A percentile compares a stretch with the other conserved stretches of the same genome.
Evolutionary conservation across 495 filamentous ascomycete species (phyloP).

Genomic region (Aspergillus coremiiformis): DNA sequence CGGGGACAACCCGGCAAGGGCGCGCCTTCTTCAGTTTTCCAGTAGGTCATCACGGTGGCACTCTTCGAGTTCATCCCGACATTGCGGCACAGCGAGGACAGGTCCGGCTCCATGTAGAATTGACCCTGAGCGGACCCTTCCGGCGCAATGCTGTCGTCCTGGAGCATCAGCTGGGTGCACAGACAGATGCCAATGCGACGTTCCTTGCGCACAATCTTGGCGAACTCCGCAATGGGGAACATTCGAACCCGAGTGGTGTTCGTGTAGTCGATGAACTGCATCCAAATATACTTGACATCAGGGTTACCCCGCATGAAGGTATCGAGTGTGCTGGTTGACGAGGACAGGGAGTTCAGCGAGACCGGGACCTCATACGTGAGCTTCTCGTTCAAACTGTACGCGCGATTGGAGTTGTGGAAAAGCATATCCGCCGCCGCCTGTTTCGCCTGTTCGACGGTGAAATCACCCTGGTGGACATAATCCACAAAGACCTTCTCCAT

Average conservation of each 20-base stretch:
- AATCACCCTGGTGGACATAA: conserved; percentile 52
- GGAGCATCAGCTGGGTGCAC: conserved; percentile 51
- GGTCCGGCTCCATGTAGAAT: conserved; percentile 54
- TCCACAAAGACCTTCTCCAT: conserved; percentile 59
- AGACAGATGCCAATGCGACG: conserved; percentile 49
- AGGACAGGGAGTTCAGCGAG: neutral
- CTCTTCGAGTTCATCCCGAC: conserved; percentile 39
- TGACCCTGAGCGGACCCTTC: conserved; percentile 45
- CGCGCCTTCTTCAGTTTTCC: conserved; percentile 38
- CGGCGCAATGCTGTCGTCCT: conserved; percentile 30
- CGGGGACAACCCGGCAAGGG: conserved; percentile 49
- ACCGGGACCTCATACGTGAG: conserved; percentile 5
- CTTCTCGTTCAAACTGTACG: conserved; percentile 48
- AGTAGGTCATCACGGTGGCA: conserved; percentile 53
- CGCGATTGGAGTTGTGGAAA: conserved; percentile 62
- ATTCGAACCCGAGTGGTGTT: conserved; percentile 59
- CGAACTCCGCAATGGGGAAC: conserved; percentile 60
- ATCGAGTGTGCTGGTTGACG: conserved; percentile 13
- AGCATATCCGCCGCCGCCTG: conserved; percentile 53
- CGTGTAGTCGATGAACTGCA: conserved; percentile 79
- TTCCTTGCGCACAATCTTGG: conserved; percentile 46
- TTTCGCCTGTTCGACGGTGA: conserved; percentile 50
- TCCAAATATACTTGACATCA: conserved; percentile 50
- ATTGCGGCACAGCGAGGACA: conserved; percentile 46
- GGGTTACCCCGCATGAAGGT: conserved; percentile 22